Conservation (phyloP, 192 early-diverging fungal genomes). For the Chytriomyces confervae region DNA sequence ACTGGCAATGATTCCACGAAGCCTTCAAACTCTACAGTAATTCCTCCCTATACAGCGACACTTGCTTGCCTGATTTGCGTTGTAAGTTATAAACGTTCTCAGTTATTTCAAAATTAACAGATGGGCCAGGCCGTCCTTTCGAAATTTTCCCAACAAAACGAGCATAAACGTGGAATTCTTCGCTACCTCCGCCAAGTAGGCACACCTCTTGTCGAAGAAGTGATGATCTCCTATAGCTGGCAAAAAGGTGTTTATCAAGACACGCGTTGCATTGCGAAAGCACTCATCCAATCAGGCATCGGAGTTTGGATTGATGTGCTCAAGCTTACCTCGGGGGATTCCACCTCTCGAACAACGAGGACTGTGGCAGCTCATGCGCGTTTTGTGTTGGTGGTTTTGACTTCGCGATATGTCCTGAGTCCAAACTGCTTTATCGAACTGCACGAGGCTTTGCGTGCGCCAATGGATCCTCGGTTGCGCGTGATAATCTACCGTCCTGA, state of each 20-base stretch:
- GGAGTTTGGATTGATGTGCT: conserved; percentile 27
- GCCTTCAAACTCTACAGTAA: too few relatives aligned
- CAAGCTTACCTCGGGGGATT: conserved; percentile 11
- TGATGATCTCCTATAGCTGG: conserved; percentile 28
- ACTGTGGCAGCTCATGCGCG: conserved; percentile 20
- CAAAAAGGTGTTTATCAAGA: conserved; percentile 4
- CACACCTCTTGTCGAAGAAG: conserved; percentile 15
- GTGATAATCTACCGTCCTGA: conserved; percentile 11
- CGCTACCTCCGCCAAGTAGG: conserved; percentile 17
- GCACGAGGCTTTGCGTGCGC: conserved; percentile 5
- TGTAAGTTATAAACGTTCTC: too few relatives aligned
- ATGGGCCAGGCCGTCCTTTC: too few relatives aligned
- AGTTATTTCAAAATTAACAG: too few relatives aligned
- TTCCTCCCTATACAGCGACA: too few relatives aligned
- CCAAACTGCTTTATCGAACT: conserved; percentile 20
- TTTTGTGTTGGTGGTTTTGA: conserved; percentile 21
- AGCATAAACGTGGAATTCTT: background rate
- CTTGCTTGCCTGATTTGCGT: too few relatives aligned
- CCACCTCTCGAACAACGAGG: conserved; percentile 10
- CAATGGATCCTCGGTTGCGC: background rate
- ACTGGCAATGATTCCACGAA: too few relatives aligned
- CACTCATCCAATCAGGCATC: background rate
- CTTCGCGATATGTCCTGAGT: background rate
- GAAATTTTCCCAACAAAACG: too few relatives aligned
- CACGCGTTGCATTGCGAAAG: background rate